Conservation (phyloP, 352 stramenopile species). For the Salisapilia sapeloensis region DNA sequence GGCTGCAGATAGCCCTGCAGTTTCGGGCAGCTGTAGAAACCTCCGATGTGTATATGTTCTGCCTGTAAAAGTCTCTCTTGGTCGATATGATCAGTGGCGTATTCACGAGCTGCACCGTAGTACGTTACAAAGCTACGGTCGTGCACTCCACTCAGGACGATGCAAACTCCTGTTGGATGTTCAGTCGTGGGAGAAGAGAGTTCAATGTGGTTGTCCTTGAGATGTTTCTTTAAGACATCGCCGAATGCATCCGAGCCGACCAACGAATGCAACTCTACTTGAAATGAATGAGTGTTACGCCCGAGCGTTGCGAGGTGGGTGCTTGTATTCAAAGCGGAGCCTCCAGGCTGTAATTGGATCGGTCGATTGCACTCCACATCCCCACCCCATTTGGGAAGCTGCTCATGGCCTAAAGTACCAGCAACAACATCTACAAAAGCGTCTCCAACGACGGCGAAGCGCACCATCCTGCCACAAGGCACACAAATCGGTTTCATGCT, state of each 20-base stretch:
- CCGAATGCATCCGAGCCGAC: conserved; percentile 19
- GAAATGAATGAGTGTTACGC: conserved; percentile 7
- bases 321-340: conserved; percentile 71
- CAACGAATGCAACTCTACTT: conserved; percentile 40
- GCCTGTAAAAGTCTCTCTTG: conserved; percentile 29
- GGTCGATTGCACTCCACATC: conserved; percentile 48
- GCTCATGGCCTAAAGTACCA: conserved; percentile 32
- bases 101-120: conserved; percentile 41
- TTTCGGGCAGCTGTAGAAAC: conserved; percentile 61
- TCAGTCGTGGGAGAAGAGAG: conserved; percentile 23
- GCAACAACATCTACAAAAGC: conserved; percentile 67
- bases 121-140: conserved; percentile 75
- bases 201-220: conserved; percentile 13
- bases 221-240: conserved; percentile 12
- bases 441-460: conserved; percentile 39
- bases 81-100: conserved; percentile 30
- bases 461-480: too few species aligned
- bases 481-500: too few species aligned
- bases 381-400: conserved; percentile 61
- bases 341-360: conserved; percentile 62
- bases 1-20: conserved; percentile 39
- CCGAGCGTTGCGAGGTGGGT: conserved; percentile 56
- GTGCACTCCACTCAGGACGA: conserved; percentile 53
- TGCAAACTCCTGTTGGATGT: conserved; percentile 52
- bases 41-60: conserved; percentile 62